Evolutionary conservation across 257 asterid genomes (phyloP).

Genomic region (Solanum appendiculatum): DNA sequence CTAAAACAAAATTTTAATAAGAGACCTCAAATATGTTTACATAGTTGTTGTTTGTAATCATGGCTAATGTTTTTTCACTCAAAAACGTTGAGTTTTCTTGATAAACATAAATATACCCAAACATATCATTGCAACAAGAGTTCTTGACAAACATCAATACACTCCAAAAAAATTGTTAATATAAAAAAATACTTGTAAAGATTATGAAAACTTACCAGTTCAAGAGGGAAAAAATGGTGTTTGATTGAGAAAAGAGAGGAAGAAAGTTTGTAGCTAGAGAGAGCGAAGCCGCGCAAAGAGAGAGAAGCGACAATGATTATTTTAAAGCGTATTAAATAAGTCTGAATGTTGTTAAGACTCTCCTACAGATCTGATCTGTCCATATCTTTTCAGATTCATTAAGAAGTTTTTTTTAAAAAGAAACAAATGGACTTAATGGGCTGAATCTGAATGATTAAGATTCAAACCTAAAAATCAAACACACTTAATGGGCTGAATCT

Average conservation of each 20-base stretch:
- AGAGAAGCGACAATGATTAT: not conserved
- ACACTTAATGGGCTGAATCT: not conserved
- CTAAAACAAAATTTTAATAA: too few species aligned
- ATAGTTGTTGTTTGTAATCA: too few species aligned
- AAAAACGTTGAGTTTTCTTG: too few species aligned
- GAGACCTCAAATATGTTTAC: too few species aligned
- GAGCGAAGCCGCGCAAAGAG: not conserved
- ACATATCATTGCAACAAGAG: too few species aligned
- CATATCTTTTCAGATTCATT: not conserved
- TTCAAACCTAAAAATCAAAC: not conserved
- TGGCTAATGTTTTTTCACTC: too few species aligned
- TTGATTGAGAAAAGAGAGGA: not conserved
- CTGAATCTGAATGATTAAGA: not conserved
- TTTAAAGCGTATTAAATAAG: not conserved
- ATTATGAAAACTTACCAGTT: not conserved
- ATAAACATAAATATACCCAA: too few species aligned
- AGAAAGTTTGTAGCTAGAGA: not conserved
- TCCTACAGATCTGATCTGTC: not conserved
- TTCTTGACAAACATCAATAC: too few species aligned
- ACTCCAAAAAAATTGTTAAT: too few species aligned
- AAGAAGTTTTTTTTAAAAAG: not conserved
- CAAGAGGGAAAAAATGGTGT: not conserved
- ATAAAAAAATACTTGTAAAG: too few species aligned
- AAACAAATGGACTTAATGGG: not conserved
- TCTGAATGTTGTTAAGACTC: not conserved